phyloP scores from a whole-genome alignment of 345 rosid species.

The Citrus maxima region DNA sequence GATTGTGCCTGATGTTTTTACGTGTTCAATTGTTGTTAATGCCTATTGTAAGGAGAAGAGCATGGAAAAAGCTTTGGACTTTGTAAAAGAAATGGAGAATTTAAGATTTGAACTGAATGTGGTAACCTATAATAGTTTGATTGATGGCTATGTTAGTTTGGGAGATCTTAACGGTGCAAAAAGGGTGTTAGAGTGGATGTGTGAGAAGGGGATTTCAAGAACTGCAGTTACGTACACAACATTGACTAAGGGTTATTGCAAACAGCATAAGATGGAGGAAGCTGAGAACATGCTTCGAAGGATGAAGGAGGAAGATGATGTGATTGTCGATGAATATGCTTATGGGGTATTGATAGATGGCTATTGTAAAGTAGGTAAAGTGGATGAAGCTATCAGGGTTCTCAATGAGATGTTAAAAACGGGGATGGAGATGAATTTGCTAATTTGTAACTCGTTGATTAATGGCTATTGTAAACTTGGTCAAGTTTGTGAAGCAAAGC shows the following conservation, averaged over 20 bases:
- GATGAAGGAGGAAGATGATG: constrained; percentile 32
- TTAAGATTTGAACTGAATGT: constrained; percentile 61
- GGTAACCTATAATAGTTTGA: constrained; percentile 69
- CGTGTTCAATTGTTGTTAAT: constrained; percentile 66
- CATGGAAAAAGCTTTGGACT: constrained; percentile 49
- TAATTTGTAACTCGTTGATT: constrained; percentile 69
- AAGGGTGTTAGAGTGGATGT: constrained; percentile 45
- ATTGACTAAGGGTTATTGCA: constrained; percentile 66
- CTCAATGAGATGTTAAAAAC: constrained; percentile 51
- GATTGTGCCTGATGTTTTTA: constrained; percentile 73
- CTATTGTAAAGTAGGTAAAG: constrained; percentile 57
- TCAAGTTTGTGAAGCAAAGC: constrained; percentile 46
- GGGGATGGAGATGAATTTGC: constrained; percentile 62
- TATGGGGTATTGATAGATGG: constrained; percentile 84
- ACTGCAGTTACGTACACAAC: constrained; percentile 54
- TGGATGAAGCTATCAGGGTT: constrained; percentile 58
- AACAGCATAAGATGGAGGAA: constrained; percentile 44
- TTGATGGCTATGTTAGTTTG: constrained; percentile 59
- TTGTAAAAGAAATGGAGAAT: constrained; percentile 43
- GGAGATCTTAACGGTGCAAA: constrained; percentile 57
- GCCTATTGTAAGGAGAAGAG: constrained; percentile 61
- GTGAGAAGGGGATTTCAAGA: constrained; percentile 40
- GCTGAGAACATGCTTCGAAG: constrained; percentile 49
- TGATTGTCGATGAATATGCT: constrained; percentile 50
- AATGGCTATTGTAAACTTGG: constrained; percentile 79